Conservation (phyloP, 805 yeast genomes). For the Wickerhamiella spandovensis region DNA sequence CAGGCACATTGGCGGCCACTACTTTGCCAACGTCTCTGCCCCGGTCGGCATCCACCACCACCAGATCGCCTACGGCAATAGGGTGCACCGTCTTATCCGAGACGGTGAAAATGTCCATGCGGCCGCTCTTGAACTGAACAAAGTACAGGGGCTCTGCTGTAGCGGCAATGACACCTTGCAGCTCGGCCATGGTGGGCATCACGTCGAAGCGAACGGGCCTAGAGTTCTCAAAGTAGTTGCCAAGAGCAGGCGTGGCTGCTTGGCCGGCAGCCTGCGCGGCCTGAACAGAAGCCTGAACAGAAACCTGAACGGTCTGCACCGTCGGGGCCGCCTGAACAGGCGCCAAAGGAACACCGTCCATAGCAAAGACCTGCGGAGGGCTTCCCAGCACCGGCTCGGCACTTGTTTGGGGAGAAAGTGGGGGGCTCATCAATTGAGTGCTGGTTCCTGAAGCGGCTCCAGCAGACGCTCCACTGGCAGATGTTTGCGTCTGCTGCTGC, state of each 20-base stretch:
- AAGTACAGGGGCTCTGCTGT: slow-evolving; percentile 33
- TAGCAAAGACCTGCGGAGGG: background rate
- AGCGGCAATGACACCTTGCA: slow-evolving; percentile 8
- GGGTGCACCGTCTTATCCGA: slow-evolving; percentile 30
- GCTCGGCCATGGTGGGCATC: background rate
- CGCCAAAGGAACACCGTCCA: background rate
- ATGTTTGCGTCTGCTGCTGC: background rate
- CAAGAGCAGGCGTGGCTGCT: background rate
- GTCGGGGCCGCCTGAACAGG: background rate
- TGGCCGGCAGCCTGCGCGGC: background rate
- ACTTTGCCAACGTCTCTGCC: slow-evolving; percentile 67
- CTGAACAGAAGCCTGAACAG: background rate
- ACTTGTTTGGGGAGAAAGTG: slow-evolving; percentile 7
- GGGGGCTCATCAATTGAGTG: slow-evolving; percentile 10
- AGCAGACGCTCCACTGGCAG: background rate
- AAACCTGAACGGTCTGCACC: background rate
- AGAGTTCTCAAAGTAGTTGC: background rate
- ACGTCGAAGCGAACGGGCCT: background rate
- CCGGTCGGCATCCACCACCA: slow-evolving; percentile 73
- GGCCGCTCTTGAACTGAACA: slow-evolving; percentile 66
- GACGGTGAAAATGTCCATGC: slow-evolving; percentile 63
- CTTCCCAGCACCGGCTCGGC: background rate
- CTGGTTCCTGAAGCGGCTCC: background rate
- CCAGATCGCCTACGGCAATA: slow-evolving; percentile 47
- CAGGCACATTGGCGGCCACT: slow-evolving; percentile 40